Percentiles rank a stretch among this genome's conserved stretches.
Conservation (phyloP, 345 rosid genomes). For the Cardamine occulta region DNA sequence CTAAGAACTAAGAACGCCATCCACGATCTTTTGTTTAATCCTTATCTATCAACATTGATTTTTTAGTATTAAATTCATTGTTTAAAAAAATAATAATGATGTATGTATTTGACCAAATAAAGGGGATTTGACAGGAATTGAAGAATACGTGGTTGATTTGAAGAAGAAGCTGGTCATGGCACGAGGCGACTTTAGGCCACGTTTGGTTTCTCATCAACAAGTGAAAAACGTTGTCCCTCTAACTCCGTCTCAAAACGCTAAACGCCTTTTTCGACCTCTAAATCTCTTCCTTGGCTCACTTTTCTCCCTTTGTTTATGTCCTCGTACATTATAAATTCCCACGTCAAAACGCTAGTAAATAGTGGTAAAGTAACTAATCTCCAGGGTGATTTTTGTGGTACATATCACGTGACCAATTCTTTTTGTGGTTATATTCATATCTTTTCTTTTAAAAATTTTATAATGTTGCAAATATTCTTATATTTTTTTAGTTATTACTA, state of each 20-base stretch:
- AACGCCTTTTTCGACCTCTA: conserved; percentile 23
- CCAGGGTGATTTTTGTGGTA: background rate
- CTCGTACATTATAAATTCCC: conserved; percentile 9
- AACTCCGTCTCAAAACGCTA: conserved; percentile 23
- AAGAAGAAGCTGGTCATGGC: conserved; percentile 41
- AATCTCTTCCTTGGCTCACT: conserved; percentile 21
- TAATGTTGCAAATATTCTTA: background rate
- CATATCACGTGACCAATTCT: background rate
- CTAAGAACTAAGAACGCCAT: conserved; percentile 20
- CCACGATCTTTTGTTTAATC: conserved; percentile 12
- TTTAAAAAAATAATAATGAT: background rate
- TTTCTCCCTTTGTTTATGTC: conserved; percentile 18
- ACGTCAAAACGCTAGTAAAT: background rate
- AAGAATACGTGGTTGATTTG: conserved; percentile 41
- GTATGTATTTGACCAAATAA: conserved; percentile 22
- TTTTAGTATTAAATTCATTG: background rate
- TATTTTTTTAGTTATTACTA: background rate
- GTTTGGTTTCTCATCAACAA: conserved; percentile 18
- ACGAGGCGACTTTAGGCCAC: conserved; percentile 39
- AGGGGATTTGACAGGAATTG: conserved; percentile 29
- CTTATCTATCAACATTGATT: background rate
- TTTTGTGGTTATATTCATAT: background rate
- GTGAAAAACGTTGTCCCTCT: conserved; percentile 26
- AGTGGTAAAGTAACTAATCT: background rate
- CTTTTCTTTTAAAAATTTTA: background rate